These are phyloP conservation scores for Claviceps digitariae DNA, from an alignment of 2,329 filamentous ascomycete species.

Conservation along the genomic window DNA sequence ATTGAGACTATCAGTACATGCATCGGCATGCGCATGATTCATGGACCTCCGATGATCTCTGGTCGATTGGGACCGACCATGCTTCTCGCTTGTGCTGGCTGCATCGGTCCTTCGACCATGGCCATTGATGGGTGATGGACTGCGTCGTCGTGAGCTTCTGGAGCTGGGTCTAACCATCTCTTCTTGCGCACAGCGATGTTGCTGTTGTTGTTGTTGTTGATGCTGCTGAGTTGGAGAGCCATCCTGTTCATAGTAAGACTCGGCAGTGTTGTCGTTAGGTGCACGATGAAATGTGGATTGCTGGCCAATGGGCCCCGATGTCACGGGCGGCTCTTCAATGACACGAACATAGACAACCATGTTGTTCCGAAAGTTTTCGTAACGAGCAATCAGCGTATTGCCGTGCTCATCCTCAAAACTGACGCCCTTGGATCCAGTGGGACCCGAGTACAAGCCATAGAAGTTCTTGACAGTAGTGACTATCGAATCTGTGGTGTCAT, in stretches of 20 bases:
- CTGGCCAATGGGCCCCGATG: constrained; percentile 35
- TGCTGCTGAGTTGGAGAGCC: constrained; percentile 24
- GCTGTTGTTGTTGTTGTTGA: constrained; percentile 8
- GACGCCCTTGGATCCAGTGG: constrained; percentile 59
- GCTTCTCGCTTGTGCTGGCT: constrained; percentile 47
- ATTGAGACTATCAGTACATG: constrained; percentile 49
- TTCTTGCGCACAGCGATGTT: constrained; percentile 43
- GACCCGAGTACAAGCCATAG: constrained; percentile 81
- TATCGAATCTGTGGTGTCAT: constrained; percentile 95
- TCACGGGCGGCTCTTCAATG: constrained; percentile 44
- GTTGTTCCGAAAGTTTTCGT: constrained; percentile 87
- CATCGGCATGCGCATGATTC: constrained; percentile 39
- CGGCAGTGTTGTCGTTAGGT: constrained; percentile 25
- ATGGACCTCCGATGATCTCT: constrained; percentile 50
- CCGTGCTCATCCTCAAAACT: constrained; percentile 88
- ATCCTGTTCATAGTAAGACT: constrained; percentile 42
- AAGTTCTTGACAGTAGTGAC: constrained; percentile 98
- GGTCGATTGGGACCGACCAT: constrained; percentile 52
- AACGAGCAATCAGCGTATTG: constrained; percentile 84
- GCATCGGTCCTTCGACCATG: constrained; percentile 68
- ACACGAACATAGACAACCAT: constrained; percentile 91
- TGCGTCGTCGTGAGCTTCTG: constrained; percentile 60
- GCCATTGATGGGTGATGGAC: constrained; percentile 56
- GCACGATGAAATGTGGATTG: constrained; percentile 32
- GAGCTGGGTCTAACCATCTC: constrained; percentile 54